Percentiles rank a stretch among this genome's conserved stretches.
Conservation (phyloP, 2,329 filamentous ascomycete species). For the Trichothecium sympodiale region DNA sequence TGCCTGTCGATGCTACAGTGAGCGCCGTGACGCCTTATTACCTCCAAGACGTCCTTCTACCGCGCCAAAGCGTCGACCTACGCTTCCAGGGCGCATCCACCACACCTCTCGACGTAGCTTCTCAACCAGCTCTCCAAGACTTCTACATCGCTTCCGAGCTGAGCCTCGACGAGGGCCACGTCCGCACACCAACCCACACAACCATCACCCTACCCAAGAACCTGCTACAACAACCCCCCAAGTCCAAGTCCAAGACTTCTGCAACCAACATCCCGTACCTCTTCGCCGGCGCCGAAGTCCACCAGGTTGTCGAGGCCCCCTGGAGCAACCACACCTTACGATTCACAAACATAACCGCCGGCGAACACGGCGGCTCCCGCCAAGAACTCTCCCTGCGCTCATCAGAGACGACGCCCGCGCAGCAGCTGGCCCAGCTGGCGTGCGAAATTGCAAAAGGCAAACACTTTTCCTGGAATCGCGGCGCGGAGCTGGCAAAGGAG, state of each 20-base stretch:
- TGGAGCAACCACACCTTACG: constrained; percentile 33
- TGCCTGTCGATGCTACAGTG: constrained; percentile 19
- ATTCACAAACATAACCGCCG: constrained; percentile 42
- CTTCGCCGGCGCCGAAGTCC: constrained; percentile 42
- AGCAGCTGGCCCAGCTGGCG: too few species aligned
- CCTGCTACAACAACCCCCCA: constrained; percentile 4
- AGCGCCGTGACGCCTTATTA: constrained; percentile 16
- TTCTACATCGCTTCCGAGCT: constrained; percentile 36
- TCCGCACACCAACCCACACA: constrained; percentile 25
- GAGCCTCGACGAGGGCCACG: constrained; percentile 27
- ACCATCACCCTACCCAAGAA: constrained; percentile 19
- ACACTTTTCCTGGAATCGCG: constrained; percentile 4
- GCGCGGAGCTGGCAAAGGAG: constrained; percentile 13
- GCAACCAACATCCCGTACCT: constrained; percentile 15
- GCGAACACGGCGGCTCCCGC: constrained; percentile 37
- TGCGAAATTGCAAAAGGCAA: constrained; percentile 1
- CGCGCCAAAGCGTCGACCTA: constrained; percentile 33
- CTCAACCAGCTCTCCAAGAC: constrained; percentile 23
- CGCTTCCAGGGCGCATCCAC: constrained; percentile 28
- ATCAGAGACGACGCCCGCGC: too few species aligned
- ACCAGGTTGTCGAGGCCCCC: constrained; percentile 29
- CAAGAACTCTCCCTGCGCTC: constrained; percentile 33
- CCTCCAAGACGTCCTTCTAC: constrained; percentile 33
- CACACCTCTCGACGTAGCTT: constrained; percentile 23
- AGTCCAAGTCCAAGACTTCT: not conserved